Base-by-base conservation (phyloP, 345 rosid species). In the Murraya paniculata region DNA sequence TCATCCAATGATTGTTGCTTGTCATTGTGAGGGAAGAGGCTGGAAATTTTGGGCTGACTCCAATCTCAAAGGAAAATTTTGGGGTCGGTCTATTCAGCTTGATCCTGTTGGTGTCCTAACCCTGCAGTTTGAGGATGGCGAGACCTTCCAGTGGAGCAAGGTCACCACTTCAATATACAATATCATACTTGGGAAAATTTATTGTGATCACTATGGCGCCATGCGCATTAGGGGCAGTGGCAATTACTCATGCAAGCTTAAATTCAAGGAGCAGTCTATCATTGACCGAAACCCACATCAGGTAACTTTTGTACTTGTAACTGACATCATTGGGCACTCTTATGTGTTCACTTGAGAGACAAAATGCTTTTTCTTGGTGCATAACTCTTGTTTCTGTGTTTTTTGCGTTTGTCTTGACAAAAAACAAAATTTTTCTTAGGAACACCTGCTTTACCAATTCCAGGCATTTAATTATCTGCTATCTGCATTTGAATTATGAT, bases 1-100 rank as follows among this genome's bases (percentile, higher is more conserved):
- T 86, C 98, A 94, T 80, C 99, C 99, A 6, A 92, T 91, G 94
- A 67, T 94, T 78, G 98, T 96, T 71, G 99, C 99, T 66, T 96
- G 99, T 85, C 98, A 96, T 80, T 94, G 99, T 81, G 97, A 94
- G 84, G 99, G 99, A 83, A 91, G 88, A 90, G 98, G 97, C 76
- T 96, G 99, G 99, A 94, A 90, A 77, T 96, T 94, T 84, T 94
- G 98, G 98, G 99, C 92, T 53, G 98, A 96, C 83, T 94, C 98
- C 78, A 94, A 96, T 87, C 92, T 96, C 84, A 96, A 92, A 83
- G 99, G 99, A 45, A 94, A 96, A 83, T 96, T 96, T 71, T 96
- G 98, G 99, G 99, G 98, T 9, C 84, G 98, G 16, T 94, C 99
- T 74, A 92, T 96, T 86, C 99, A 96, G 88, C 99, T 96, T 66